These are phyloP conservation scores for Leccinum olivaceopallidum DNA, from an alignment of 768 basidiomycete species.

Conservation along the genomic window DNA sequence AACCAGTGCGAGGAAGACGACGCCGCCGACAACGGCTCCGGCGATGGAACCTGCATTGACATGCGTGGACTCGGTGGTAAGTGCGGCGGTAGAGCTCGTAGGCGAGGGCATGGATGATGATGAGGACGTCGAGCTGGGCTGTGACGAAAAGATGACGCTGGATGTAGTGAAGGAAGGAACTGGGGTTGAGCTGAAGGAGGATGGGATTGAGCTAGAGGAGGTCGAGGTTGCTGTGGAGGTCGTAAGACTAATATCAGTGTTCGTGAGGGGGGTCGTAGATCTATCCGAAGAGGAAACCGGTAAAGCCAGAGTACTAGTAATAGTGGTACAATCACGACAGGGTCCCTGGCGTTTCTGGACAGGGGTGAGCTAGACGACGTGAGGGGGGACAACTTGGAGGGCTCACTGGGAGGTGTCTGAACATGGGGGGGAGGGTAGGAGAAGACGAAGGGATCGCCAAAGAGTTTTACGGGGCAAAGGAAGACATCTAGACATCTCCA, in stretches of 20 bases:
- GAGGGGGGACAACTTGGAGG: neutral
- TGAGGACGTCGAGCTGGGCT: neutral
- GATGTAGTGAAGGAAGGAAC: neutral
- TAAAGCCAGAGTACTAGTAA: too few relatives aligned
- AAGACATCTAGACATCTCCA: neutral
- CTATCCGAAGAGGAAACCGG: neutral
- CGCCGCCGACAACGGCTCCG: conserved; percentile 53
- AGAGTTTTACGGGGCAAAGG: neutral
- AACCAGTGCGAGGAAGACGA: conserved; percentile 40
- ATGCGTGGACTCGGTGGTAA: conserved; percentile 12
- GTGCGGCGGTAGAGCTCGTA: conserved; percentile 3
- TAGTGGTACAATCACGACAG: neutral
- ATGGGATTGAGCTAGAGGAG: neutral
- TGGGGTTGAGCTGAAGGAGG: neutral
- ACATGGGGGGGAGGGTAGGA: neutral
- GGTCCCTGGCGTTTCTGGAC: conserved; percentile 1
- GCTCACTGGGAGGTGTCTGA: conserved; percentile 3
- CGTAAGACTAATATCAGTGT: neutral
- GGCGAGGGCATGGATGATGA: neutral
- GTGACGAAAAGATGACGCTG: neutral
- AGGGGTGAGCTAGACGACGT: conserved; percentile 6
- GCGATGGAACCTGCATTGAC: conserved; percentile 47
- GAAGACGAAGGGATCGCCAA: neutral
- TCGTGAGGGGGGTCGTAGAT: too few relatives aligned
- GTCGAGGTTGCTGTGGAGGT: neutral